Percentiles rank a stretch among this genome's conserved stretches.
Evolutionary conservation across 768 basidiomycete species (phyloP).

Genomic region (Termitomyces sp.): DNA sequence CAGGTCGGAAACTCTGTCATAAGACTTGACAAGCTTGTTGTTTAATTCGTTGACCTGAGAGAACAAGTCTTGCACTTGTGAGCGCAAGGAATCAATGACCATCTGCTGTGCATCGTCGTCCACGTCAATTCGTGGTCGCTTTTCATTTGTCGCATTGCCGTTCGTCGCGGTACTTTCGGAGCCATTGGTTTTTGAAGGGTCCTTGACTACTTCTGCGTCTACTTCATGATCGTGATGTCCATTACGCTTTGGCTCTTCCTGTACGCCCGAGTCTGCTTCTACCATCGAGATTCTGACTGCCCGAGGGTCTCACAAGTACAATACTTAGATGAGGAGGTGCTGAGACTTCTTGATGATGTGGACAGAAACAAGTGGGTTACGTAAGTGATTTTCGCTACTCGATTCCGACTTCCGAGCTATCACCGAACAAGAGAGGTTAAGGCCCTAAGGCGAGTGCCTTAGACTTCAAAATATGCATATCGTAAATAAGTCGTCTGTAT

Average conservation of each 20-base stretch:
- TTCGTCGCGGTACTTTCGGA: conserved; percentile 7
- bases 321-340: background rate
- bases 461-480: no score
- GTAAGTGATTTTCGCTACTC: background rate
- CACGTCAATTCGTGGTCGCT: conserved; percentile 15
- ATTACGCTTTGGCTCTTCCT: conserved; percentile 1
- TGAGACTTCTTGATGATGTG: conserved; percentile 2
- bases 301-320: background rate
- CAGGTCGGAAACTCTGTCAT: conserved; percentile 88
- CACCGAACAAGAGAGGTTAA: no score
- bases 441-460: no score
- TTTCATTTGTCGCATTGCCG: conserved; percentile 11
- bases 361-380: background rate
- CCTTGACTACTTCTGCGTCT: background rate
- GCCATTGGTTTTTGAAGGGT: conserved; percentile 16
- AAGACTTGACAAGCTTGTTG: conserved; percentile 86
- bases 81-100: conserved; percentile 76
- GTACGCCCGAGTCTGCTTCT: conserved; percentile 8
- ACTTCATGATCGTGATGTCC: background rate
- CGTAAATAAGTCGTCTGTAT: no score
- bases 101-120: conserved; percentile 74
- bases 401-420: background rate
- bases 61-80: conserved; percentile 82
- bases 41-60: conserved; percentile 91
- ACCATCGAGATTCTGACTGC: conserved; percentile 8